These are phyloP conservation scores for Beauveria asiatica DNA, from an alignment of 2,329 filamentous ascomycete genomes.

Conservation along the genomic window DNA sequence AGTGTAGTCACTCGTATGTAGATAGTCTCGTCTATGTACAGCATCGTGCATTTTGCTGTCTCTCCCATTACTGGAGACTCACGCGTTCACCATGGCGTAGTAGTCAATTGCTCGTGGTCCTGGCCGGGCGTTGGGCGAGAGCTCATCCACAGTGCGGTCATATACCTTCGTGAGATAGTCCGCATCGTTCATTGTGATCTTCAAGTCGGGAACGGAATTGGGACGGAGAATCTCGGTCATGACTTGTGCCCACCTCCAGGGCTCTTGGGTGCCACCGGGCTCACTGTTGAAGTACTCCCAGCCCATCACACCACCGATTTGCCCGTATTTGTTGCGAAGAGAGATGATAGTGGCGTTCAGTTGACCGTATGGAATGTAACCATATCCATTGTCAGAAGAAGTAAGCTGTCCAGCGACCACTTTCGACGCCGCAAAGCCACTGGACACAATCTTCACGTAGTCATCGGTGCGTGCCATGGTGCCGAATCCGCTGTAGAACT, in stretches of 20 bases:
- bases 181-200: slow-evolving; percentile 11
- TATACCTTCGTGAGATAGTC: slow-evolving; percentile 10
- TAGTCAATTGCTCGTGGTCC: neutral
- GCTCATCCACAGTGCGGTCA: neutral
- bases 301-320: slow-evolving; percentile 78
- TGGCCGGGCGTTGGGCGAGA: neutral
- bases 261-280: slow-evolving; percentile 48
- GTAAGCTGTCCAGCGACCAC: slow-evolving; percentile 74
- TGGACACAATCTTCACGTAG: slow-evolving; percentile 39
- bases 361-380: slow-evolving; percentile 36
- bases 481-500: slow-evolving; percentile 86
- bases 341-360: slow-evolving; percentile 31
- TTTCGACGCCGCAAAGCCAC: slow-evolving; percentile 61
- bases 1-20: neutral
- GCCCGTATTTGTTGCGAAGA: slow-evolving; percentile 42
- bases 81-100: slow-evolving; percentile 10
- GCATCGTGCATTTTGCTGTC: neutral
- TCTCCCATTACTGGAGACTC: neutral
- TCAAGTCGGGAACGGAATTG: slow-evolving; percentile 11
- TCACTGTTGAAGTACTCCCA: slow-evolving; percentile 86
- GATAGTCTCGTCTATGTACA: neutral
- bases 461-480: slow-evolving; percentile 31
- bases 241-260: slow-evolving; percentile 67
- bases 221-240: slow-evolving; percentile 39
- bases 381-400: slow-evolving; percentile 57